Base-by-base conservation (phyloP, 176 grass and related monocot species). In the Rhynchospora tenuis region DNA sequence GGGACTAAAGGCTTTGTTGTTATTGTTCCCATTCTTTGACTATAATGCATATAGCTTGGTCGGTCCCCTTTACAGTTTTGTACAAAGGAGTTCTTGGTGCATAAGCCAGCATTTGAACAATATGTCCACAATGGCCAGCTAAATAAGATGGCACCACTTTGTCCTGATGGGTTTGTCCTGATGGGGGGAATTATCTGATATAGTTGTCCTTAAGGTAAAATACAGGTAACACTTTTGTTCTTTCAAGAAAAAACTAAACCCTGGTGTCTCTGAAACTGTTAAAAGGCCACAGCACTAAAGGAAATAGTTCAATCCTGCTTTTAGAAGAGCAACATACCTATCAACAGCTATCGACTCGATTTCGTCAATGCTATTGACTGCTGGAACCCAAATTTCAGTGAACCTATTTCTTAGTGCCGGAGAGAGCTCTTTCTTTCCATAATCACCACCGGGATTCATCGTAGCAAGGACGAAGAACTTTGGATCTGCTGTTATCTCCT, bases 401-500 rank as follows among this genome's bases (percentile, higher is more conserved):
- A 98, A 98, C 51, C 95, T 87, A 83, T 98, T 98, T 84, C 95
- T 64, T 55, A 98, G 76, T 64, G 95, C 92, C 76, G 95, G 95
- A 47, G 95, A 98, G 61, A 98, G 84, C 55, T 98, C 95, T 87
- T 94, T 98, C 83, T 98, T 98, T 42, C 95, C 95, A 84, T 94
- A 94, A 86, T 98, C 95, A 69, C 95, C 95, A 80, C 95, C 92
- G 68, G 95, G 95, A 74, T 98, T 98, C 95, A 98, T 98, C 42
- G 95, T 98, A 63, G 90, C 92, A 75, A 98, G 92, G 62, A 98
- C 83, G 83, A 94, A 91, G 63, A 98, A 98, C 31, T 93, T 94
- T 73, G 85, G 83, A 88, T 98, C 89, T 69, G 95, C 92, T 62
- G 88, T 86, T 84, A 98, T 90, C 78, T 87, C 92, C 89, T 98